Evolutionary conservation across 441 rosid species (phyloP).

Genomic region (Brassica balearica): DNA sequence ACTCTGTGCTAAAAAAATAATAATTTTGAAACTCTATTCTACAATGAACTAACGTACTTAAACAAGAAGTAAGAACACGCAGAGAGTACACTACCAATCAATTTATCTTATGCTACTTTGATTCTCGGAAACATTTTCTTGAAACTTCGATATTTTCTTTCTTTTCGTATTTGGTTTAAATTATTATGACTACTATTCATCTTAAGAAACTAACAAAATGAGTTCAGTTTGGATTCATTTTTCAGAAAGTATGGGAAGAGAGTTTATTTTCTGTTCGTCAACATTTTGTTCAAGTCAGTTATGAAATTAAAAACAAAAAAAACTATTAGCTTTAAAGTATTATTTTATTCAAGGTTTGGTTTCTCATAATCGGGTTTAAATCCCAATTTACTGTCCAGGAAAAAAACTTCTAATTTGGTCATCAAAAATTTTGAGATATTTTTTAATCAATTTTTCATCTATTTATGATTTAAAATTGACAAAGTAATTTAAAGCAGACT

Average conservation of each 20-base stretch:
- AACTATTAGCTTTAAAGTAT: neutral
- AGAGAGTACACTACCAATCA: neutral
- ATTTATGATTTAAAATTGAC: neutral
- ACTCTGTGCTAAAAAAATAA: neutral
- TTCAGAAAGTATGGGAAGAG: neutral
- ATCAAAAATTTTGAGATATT: neutral
- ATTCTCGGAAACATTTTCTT: neutral
- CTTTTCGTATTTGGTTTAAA: neutral
- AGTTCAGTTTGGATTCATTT: neutral
- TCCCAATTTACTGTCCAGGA: neutral
- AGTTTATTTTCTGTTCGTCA: neutral
- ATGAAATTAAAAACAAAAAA: neutral
- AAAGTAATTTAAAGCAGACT: neutral
- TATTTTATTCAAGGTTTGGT: neutral
- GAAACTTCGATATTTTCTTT: neutral
- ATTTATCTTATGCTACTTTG: conserved; percentile 9
- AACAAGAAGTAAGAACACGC: neutral
- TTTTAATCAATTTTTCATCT: neutral
- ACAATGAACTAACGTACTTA: conserved; percentile 3
- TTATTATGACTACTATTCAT: neutral
- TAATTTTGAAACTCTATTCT: neutral
- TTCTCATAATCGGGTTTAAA: neutral
- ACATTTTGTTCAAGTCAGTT: neutral
- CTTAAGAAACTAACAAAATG: neutral
- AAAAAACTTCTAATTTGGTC: neutral